A percentile compares a stretch with the other conserved stretches of the same genome.
Conservation (phyloP, 2,329 filamentous ascomycete species). For the Nannizzia gypsea region DNA sequence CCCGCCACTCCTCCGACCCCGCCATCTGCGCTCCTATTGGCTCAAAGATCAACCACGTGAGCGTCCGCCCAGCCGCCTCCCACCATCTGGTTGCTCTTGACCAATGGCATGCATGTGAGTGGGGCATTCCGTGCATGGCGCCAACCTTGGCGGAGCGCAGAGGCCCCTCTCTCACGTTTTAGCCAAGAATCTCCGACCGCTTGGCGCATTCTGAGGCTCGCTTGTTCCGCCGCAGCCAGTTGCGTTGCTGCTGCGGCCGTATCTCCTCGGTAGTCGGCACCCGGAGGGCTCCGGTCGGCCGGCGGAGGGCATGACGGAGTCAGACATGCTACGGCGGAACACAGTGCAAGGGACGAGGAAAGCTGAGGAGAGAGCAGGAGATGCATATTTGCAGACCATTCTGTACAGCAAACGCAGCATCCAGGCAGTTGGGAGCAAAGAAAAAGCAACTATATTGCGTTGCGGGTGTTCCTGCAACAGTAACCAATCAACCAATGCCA, state of each 20-base stretch:
- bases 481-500: neutral
- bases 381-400: no score
- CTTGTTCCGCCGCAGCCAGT: neutral
- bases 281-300: neutral
- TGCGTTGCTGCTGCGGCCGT: neutral
- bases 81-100: neutral
- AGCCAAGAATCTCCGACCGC: slow-evolving; percentile 1
- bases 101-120: neutral
- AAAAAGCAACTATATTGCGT: neutral
- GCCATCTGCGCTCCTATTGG: slow-evolving; percentile 6
- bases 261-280: neutral
- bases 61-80: neutral
- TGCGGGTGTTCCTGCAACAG: neutral
- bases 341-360: neutral
- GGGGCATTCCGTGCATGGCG: neutral
- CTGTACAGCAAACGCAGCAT: no score
- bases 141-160: slow-evolving; percentile 1
- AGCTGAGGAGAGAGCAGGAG: neutral
- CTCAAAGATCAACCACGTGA: slow-evolving; percentile 6
- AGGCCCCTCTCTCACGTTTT: neutral
- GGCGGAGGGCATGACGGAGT: no score
- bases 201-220: neutral
- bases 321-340: neutral
- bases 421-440: neutral
- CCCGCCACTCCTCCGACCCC: slow-evolving; percentile 5